phyloP scores from a whole-genome alignment of 805 yeast species.

The Cephaloascus albidus region DNA sequence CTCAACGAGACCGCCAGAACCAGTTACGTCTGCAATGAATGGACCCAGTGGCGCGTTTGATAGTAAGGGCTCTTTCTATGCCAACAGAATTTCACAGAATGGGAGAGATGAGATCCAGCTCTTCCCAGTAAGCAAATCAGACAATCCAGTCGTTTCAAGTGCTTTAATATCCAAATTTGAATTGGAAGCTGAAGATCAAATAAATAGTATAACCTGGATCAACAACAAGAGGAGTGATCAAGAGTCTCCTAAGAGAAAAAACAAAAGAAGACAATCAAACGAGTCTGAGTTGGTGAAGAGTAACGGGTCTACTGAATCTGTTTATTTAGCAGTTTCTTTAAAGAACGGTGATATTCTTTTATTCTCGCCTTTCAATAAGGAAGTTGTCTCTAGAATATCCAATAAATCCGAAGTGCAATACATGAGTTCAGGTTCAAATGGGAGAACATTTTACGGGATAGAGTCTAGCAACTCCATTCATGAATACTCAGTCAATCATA shows the following conservation, averaged over 20 bases:
- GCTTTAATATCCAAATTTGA: conserved; percentile 23
- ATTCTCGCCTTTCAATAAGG: conserved; percentile 33
- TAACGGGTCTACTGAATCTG: conserved; percentile 2
- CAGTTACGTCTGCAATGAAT: too few species aligned
- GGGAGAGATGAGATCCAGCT: conserved; percentile 39
- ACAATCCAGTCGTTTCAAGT: conserved; percentile 7
- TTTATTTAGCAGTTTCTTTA: conserved; percentile 20
- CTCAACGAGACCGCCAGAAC: too few species aligned
- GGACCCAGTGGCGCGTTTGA: too few species aligned
- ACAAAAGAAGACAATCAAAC: conserved; percentile 16
- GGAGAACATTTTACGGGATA: conserved; percentile 3
- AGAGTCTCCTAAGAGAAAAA: conserved; percentile 6
- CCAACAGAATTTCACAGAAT: conserved; percentile 29
- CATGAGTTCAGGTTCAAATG: conserved; percentile 6
- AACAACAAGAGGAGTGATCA: conserved; percentile 1
- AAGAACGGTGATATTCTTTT: conserved; percentile 28
- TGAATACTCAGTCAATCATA: neutral
- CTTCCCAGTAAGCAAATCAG: conserved; percentile 13
- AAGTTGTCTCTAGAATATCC: conserved; percentile 24
- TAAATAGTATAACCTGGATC: conserved; percentile 28
- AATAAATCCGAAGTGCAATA: conserved; percentile 12
- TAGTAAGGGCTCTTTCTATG: conserved; percentile 18
- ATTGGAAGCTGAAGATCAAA: conserved; percentile 27
- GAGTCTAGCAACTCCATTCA: neutral
- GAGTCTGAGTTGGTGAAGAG: conserved; percentile 1